Evolutionary conservation across 495 filamentous ascomycete genomes (phyloP).

Genomic region (Aspergillus biplanus): DNA sequence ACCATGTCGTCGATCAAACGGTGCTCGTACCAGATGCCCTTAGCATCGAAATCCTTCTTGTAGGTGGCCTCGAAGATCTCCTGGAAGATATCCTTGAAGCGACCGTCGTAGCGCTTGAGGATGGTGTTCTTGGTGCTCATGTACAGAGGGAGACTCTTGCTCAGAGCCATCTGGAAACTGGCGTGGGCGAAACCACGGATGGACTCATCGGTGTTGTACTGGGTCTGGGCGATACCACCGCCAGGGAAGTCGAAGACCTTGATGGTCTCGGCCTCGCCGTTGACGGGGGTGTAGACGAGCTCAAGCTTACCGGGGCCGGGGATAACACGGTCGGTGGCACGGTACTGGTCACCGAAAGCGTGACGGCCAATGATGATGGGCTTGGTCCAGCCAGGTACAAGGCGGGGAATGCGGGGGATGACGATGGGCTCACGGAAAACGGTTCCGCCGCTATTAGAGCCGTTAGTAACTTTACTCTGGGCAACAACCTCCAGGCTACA

Average conservation of each 20-base stretch:
- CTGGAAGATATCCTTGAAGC: conserved; percentile 99
- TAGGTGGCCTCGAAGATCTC: conserved; percentile 89
- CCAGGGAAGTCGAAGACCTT: conserved; percentile 90
- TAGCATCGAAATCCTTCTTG: conserved; percentile 83
- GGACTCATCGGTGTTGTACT: conserved; percentile 97
- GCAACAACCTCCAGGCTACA: neutral
- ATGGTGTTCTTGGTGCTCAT: conserved; percentile 99
- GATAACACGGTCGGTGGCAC: conserved; percentile 86
- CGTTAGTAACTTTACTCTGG: conserved; percentile 12
- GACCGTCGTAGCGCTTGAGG: conserved; percentile 95
- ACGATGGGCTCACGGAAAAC: conserved; percentile 99
- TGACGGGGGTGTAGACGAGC: conserved; percentile 88
- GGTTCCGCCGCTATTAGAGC: conserved; percentile 72
- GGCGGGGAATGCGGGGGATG: conserved; percentile 85
- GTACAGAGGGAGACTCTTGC: conserved; percentile 86
- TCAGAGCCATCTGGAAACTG: conserved; percentile 89
- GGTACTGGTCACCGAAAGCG: conserved; percentile 98
- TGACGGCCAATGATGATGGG: conserved; percentile 98
- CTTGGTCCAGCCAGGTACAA: conserved; percentile 96
- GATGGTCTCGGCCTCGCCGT: conserved; percentile 81
- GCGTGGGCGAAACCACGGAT: conserved; percentile 94
- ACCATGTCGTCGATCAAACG: conserved; percentile 99
- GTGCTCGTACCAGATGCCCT: conserved; percentile 98
- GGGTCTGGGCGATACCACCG: conserved; percentile 86
- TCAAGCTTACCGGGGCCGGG: conserved; percentile 81